A percentile compares a stretch with the other conserved stretches of the same genome.
These are phyloP conservation scores for Cyberlindnera maritima DNA, from an alignment of 805 yeast species.

Conservation along the genomic window DNA sequence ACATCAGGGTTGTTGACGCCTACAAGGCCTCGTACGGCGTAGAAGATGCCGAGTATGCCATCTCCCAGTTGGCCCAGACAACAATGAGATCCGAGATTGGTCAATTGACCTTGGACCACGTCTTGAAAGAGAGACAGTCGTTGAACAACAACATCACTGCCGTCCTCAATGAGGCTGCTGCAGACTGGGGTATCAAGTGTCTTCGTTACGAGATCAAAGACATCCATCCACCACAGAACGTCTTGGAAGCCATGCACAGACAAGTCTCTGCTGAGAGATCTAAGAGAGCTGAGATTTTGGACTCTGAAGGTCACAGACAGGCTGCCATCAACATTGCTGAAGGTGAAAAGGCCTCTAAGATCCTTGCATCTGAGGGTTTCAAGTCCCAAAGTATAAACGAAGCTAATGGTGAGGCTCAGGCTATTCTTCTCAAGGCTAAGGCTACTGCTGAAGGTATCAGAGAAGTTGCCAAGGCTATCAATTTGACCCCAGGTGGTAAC, in stretches of 20 bases:
- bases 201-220: constrained; percentile 84
- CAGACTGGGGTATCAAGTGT: constrained; percentile 83
- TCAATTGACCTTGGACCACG: constrained; percentile 74
- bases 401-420: constrained; percentile 75
- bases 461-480: constrained; percentile 63
- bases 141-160: constrained; percentile 70
- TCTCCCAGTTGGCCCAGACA: constrained; percentile 83
- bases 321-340: constrained; percentile 80
- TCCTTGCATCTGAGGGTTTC: constrained; percentile 73
- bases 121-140: constrained; percentile 70
- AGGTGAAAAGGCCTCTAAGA: constrained; percentile 69
- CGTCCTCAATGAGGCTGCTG: constrained; percentile 82
- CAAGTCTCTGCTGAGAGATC: constrained; percentile 86
- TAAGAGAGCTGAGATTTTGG: constrained; percentile 83
- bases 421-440: constrained; percentile 58
- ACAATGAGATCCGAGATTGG: constrained; percentile 91
- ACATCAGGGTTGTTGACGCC: constrained; percentile 74
- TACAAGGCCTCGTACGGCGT: constrained; percentile 86
- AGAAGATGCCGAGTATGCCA: constrained; percentile 83
- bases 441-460: constrained; percentile 75
- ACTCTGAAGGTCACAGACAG: constrained; percentile 81
- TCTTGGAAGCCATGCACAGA: constrained; percentile 87
- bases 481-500: constrained; percentile 63
- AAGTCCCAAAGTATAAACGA: constrained; percentile 59
- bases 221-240: constrained; percentile 83